Percentiles rank a stretch among this genome's conserved stretches.
Conservation (phyloP, 345 rosid genomes). For the Melastoma malabathricum region DNA sequence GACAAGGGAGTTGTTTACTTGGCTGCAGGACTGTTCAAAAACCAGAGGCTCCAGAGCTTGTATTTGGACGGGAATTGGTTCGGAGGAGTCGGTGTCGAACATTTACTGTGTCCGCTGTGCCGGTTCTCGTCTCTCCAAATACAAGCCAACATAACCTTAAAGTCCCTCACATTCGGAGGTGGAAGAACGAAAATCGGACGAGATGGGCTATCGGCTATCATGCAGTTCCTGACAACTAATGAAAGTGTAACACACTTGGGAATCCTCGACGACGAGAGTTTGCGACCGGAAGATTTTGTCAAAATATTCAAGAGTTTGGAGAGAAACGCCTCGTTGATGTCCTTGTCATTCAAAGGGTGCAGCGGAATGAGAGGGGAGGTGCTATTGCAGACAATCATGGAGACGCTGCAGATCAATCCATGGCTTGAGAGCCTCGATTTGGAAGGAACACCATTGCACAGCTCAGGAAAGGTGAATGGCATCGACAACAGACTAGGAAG, state of each 20-base stretch:
- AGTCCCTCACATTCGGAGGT: conserved; percentile 59
- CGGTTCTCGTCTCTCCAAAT: conserved; percentile 76
- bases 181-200: conserved; percentile 56
- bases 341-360: conserved; percentile 74
- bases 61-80: conserved; percentile 73
- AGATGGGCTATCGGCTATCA: conserved; percentile 64
- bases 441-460: conserved; percentile 60
- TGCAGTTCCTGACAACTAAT: conserved; percentile 63
- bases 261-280: conserved; percentile 53
- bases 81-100: conserved; percentile 59
- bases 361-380: conserved; percentile 68
- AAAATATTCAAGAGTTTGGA: conserved; percentile 56
- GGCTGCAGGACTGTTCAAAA: conserved; percentile 88
- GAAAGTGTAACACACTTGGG: conserved; percentile 55
- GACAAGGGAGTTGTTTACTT: conserved; percentile 76
- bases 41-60: conserved; percentile 52
- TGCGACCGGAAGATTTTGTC: conserved; percentile 65
- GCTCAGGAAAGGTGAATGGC: conserved; percentile 52
- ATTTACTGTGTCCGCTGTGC: conserved; percentile 79
- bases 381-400: conserved; percentile 50
- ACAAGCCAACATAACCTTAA: conserved; percentile 76
- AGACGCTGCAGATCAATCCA: conserved; percentile 75
- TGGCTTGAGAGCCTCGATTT: conserved; percentile 82
- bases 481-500: conserved; percentile 69
- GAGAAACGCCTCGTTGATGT: conserved; percentile 62